Base-by-base conservation (phyloP, 768 basidiomycete species). In the Leccinum pellstonianum region DNA sequence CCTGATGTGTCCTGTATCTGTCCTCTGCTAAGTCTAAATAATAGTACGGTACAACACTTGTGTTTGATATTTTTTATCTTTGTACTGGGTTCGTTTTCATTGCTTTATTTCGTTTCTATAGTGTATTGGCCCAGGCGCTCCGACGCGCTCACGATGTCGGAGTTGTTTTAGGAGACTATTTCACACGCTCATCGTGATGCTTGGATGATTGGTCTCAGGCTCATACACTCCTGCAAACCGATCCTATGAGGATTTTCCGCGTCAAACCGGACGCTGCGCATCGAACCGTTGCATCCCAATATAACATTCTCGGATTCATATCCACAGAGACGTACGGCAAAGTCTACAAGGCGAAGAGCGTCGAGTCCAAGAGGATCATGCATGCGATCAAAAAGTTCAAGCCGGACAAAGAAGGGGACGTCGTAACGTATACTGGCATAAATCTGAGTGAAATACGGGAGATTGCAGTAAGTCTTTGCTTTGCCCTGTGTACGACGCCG, bases 371-470 rank as follows among this genome's bases (percentile, higher is more conserved):
- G 46, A 84, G 80, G 2, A 80, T 77, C 62, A 81, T 96, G 51
- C 90, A 95, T 66, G 97, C 97, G 6, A 98, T 99, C 78, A 99
- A 99, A 81, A 99, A 98, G 75, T 98, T 98, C 80, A 99, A 99
- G 71, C 97, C 96, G 0, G 97, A 99, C 81, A 98, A 98, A 75
- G 97, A 99, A 77, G 96, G 96, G 21, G 97, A 98, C 70, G 87
- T 95, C 1, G 78, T 90, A 54, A 94, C 94, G 0, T 99, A 98
- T 73, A 98, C 96, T 10, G 97, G 96, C 2, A 94, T 99, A 66
- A 95, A 93, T 72, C 97, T 98, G 77, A 96, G 93, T 75, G 97
- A 95, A 5, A 93, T 94, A 66, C 81, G 97, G 60, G 97, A 99
- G 75, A 98, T 98, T 64, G 92, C 95, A 56, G 95, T 95, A 64